Base-by-base conservation (phyloP, 2,329 filamentous ascomycete species). In the Diaporthe vaccinii region DNA sequence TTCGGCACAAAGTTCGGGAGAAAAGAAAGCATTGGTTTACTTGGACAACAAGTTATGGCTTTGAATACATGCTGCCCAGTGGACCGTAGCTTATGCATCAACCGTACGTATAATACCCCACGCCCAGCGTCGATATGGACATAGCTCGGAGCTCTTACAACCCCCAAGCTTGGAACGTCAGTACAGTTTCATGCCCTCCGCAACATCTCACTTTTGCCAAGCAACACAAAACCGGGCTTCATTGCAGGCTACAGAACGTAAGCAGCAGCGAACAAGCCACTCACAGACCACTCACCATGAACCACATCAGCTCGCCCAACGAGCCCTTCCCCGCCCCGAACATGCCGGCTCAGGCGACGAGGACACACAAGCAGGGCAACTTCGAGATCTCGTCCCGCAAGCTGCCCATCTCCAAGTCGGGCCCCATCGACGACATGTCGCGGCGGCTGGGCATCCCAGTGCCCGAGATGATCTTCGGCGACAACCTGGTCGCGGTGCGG, bases 381-480 rank as follows among this genome's bases (percentile, higher is more conserved):
- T 97, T 96, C 87, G 90, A 87, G 80, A 92, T 98, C 83, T 90
- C 91, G 39, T 94, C 94, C 73, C 93, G 95, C 82, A 98, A 98
- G 87, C 92, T 97, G 69, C 97, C 97, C 77, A 99, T 99, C 84
- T 93, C 97, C 79, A 98, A 98, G 84, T 92, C 96, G 61, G 94
- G 90, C 8, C 94, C 95, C 69, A 98, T 99, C 82, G 95, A 98
- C 82, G 91, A 91, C 51, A 94, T 99, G 91, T 92, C 93, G 55
- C 88, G 89, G 74, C 91, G 90, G 77, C 89, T 99, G 72, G 92
- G 93, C 41, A 98, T 99, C 82, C 92, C 96, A 25, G 91, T 96
- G 55, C 97, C 97, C 12, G 97, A 99, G 86, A 99, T 99, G 97
- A 99, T 99, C 78, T 99, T 99, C 82, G 97, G 97, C 77, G 96